Evolutionary conservation across 2,329 filamentous ascomycete species (phyloP), one percentile per base, ranked within the genome.

Genomic region (Xylariaceae sp.): DNA sequence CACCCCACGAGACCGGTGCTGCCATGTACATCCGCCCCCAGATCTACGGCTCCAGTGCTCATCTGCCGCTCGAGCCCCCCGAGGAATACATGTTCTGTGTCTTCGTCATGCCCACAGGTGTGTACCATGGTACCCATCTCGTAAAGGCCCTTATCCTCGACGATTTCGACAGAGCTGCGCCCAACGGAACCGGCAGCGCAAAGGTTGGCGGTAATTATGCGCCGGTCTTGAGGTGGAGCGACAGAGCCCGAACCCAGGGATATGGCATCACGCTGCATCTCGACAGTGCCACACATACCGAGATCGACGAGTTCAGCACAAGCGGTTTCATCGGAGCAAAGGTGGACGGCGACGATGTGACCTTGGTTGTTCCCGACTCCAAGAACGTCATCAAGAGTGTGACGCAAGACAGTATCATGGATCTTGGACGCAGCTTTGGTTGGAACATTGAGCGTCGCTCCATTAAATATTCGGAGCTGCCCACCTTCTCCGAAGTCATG

Each of bases 171-270:
- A 89, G 93, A 31, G 83, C 92, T 0, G 93, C 93, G n/a, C 93
- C 94, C 1, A 84, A 91, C 63, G 93, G 93, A 1, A 95, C 89
- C 0, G 93, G 93, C 0, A 86, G 84, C 56, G 93, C 90, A n/a
- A 97, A 97, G 74, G 81, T 97, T 3, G 93, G 94, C 22, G 94
- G 93, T 13, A 97, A 97, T 74, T 97, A 97, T 68, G 93, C 92
- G 10, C 93, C 93, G 2, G 93, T 97, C 5, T 73, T 97, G 64
- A 80, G 88, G 50, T 91, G 90, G 80, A 95, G 89, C 66, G 91
- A 96, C 63, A 86, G 82, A 65, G 93, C 94, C 1, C 77, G 87
- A 52, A 75, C 77, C 16, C 82, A 90, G 54, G 93, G 93, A 31
- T 97, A 82, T 66, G 92, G 90, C n/a, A 97, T 97, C 66, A 97